Evolutionary conservation across 2,329 filamentous ascomycete genomes (phyloP), one percentile per base, ranked within the genome.

Genomic region (Sclerotinia nivalis): DNA sequence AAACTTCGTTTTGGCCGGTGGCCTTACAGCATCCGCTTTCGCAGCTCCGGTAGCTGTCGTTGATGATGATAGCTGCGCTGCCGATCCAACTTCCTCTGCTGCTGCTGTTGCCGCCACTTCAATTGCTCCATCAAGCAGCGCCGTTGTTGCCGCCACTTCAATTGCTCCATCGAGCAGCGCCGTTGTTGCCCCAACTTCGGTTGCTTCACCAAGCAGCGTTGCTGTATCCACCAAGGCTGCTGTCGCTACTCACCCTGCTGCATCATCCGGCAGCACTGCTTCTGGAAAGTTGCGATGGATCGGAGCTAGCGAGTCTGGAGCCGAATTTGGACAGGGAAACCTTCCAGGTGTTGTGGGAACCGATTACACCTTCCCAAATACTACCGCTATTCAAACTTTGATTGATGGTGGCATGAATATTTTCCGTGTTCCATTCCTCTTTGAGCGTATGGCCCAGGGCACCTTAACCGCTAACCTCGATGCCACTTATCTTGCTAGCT

Each of bases 321-420:
- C 87, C 55, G 89, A 91, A 73, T 90, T 90, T 71, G 88, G 88
- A 54, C 82, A 85, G 70, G 80, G 76, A 34, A 83, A 81, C 66
- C 80, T 89, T 45, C 88, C 88, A 2, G 88, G 88, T 13, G 78
- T 78, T 1, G 81, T 86, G 69, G 83, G 82, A 64, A 88, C 82
- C 67, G 86, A 90, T 74, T 91, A 85, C 75, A 88, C 81, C 31
- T 90, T 87, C 83, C 87, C 87, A 2, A 83, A 85, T 64, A 79
- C 84, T 1, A 10, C 49, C 15, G 49, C 67, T 59, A 69, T 69
- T 22, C 59, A 69, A 47, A 65, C 28, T n/a, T 54, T 69, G 47
- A 69, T 69, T 20, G 67, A 69, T 69, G 67, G 59, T 69, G 67
- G 68, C 25, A 69, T 69, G 68, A 66, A 66, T 43, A 66, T 69